Conservation (phyloP, 371 early-diverging fungal genomes). For the Dichotomocladium elegans region DNA sequence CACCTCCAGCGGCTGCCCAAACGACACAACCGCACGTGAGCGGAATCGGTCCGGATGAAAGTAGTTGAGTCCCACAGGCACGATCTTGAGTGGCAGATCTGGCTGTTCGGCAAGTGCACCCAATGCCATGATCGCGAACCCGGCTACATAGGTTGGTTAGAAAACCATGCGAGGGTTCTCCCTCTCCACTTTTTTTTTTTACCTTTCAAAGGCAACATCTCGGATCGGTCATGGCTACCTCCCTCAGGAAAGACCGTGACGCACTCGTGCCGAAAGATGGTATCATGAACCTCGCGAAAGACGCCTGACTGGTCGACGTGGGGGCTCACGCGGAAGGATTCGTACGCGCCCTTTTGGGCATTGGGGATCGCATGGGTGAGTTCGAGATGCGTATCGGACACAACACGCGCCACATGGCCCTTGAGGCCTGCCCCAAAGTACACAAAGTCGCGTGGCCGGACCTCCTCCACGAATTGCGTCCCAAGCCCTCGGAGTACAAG, state of each 20-base stretch:
- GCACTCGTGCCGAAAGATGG: constrained; percentile 73
- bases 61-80: constrained; percentile 91
- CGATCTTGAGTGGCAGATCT: constrained; percentile 79
- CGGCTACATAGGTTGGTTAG: constrained; percentile 38
- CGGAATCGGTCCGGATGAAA: constrained; percentile 96
- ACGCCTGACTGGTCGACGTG: constrained; percentile 86
- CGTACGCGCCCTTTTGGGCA: not conserved
- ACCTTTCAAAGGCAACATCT: constrained; percentile 90
- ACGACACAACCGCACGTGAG: constrained; percentile 94
- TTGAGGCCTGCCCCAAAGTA: constrained; percentile 62
- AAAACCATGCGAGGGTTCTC: no score
- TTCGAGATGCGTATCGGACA: constrained; percentile 77
- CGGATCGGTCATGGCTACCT: constrained; percentile 93
- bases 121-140: constrained; percentile 89
- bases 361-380: constrained; percentile 35
- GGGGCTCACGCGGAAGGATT: constrained; percentile 69
- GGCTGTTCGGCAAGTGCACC: constrained; percentile 85
- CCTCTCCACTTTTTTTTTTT: no score
- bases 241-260: constrained; percentile 98
- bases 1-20: constrained; percentile 85
- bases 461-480: constrained; percentile 69
- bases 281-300: constrained; percentile 77
- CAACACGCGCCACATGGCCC: constrained; percentile 67
- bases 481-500: constrained; percentile 60
- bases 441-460: constrained; percentile 61